Base-by-base conservation (phyloP, 2,329 filamentous ascomycete genomes). In the Colletotrichum camelliae region DNA sequence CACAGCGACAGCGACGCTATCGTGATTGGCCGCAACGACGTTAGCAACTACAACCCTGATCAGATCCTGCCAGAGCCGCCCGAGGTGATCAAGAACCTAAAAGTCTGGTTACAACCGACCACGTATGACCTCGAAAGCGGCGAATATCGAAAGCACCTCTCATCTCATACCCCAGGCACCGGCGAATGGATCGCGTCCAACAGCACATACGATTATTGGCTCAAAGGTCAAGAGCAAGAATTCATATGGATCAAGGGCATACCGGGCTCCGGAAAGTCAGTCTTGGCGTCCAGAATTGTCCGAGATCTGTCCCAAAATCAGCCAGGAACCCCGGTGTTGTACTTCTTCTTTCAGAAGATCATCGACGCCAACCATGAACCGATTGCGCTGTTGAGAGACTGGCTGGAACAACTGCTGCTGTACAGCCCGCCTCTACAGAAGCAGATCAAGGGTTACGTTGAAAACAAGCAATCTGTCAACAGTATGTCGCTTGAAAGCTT, bases 261-360 rank as follows among this genome's bases (percentile, higher is more conserved):
- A 15, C 82, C 84, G 0, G 84, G 85, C 1, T 82, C 82, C 4
- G 86, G 67, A 4, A 75, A 75, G 18, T 75, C 72, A n/a, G 72
- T 71, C 2, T 9, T 75, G 21, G 52, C 72, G 12, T 31, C 65
- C 6, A 33, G 16, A 10, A 10, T 60, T 1, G 27, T 60, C 7
- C 27, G 5, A 29, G 13, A 29, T 5, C 27, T 33, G 8, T 29
- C 37, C 29, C n/a, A 61, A 61, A 43, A 35, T 3, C 52, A 57
- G 1, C 52, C 52, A 7, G 52, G 4, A 79, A 57, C 29, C 18
- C 82, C 83, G 0, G 81, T 86, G 1, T 77, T 86, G 0, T 84
- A 81, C 76, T 86, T 86, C 78, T 86, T 86, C 78, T 86, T 85
- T 55, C 81, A 84, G 1, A 81, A 85, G 67, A 86, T 84, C 55